Evolutionary conservation across 2,329 filamentous ascomycete species (phyloP).

Genomic region (Lasiodiplodia sp.): DNA sequence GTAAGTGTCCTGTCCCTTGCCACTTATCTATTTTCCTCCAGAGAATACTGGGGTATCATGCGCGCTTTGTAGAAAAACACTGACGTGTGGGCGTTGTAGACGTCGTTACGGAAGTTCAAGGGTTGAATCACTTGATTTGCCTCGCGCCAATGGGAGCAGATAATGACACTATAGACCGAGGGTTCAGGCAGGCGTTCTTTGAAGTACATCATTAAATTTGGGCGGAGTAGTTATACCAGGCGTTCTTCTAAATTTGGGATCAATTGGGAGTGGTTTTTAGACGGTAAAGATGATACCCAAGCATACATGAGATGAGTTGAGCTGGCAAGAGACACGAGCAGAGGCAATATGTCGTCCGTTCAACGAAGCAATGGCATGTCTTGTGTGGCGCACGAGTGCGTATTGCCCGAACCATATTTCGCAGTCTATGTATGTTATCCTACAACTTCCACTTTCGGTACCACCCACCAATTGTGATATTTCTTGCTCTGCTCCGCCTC

Average conservation of each 20-base stretch:
- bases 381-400: background rate
- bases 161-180: background rate
- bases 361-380: background rate
- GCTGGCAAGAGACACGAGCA: background rate
- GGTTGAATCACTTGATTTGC: conserved; percentile 34
- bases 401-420: conserved; percentile 21
- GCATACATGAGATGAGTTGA: background rate
- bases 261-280: background rate
- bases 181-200: background rate
- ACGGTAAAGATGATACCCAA: background rate
- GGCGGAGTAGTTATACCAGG: background rate
- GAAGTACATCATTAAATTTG: background rate
- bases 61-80: background rate
- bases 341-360: background rate
- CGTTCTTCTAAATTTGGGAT: background rate
- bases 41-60: background rate
- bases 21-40: background rate
- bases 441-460: conserved; percentile 47
- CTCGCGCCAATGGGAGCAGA: background rate
- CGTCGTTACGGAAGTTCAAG: conserved; percentile 47
- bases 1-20: conserved; percentile 56
- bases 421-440: conserved; percentile 30
- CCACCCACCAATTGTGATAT: conserved; percentile 55
- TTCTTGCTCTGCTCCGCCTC: conserved; percentile 45
- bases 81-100: conserved; percentile 27